Conservation (phyloP, 2,329 filamentous ascomycete species). For the Diplodia intermedia region DNA sequence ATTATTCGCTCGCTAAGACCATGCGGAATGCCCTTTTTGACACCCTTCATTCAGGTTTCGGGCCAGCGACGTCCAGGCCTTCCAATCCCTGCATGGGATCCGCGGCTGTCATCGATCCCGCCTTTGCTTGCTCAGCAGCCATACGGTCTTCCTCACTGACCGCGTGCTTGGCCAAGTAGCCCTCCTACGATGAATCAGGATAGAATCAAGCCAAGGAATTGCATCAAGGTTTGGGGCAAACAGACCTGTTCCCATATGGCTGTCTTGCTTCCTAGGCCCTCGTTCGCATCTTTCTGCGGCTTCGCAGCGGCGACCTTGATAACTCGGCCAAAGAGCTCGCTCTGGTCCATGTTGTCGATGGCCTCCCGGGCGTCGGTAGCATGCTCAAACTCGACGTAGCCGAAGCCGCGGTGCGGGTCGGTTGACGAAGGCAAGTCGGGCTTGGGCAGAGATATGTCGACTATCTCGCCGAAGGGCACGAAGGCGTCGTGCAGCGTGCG, state of each 20-base stretch:
- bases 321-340: conserved; percentile 89
- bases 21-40: conserved; percentile 21
- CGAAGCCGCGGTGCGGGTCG: conserved; percentile 88
- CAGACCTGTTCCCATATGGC: conserved; percentile 96
- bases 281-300: conserved; percentile 84
- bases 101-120: conserved; percentile 62
- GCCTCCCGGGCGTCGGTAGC: conserved; percentile 87
- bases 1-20: no score
- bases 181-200: conserved; percentile 68
- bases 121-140: conserved; percentile 63
- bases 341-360: conserved; percentile 99
- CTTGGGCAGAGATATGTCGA: conserved; percentile 88
- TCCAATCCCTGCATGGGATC: conserved; percentile 98
- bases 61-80: conserved; percentile 90
- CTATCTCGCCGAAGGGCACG: conserved; percentile 94
- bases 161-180: conserved; percentile 88
- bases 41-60: conserved; percentile 70
- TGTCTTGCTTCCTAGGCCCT: conserved; percentile 89
- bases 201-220: neutral
- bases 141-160: conserved; percentile 79
- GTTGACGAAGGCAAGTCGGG: conserved; percentile 79
- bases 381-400: conserved; percentile 93
- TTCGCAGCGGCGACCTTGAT: conserved; percentile 94
- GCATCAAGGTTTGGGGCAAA: conserved; percentile 33
- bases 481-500: conserved; percentile 87